phyloP scores from a whole-genome alignment of 192 early-diverging fungal genomes.

The Dissophora ornata region DNA sequence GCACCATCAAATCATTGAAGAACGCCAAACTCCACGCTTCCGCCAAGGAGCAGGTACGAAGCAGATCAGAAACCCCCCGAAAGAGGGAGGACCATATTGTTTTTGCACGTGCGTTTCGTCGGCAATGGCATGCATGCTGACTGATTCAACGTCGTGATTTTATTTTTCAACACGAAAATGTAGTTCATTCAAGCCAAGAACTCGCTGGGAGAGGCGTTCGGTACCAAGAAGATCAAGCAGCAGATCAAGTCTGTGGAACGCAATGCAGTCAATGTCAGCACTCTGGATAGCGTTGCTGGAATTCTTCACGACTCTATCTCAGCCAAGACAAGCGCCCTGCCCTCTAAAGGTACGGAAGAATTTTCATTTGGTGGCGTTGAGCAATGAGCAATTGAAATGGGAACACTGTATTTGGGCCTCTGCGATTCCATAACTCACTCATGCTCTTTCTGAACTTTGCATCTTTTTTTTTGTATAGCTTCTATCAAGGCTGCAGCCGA shows the following conservation, averaged over 20 bases:
- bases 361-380: neutral
- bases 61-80: neutral
- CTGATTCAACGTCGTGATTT: too few species aligned
- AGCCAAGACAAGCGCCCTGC: slow-evolving; percentile 70
- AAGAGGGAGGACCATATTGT: neutral
- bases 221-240: slow-evolving; percentile 89
- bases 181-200: slow-evolving; percentile 75
- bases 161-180: too few species aligned
- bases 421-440: too few species aligned
- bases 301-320: slow-evolving; percentile 79
- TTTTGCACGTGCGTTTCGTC: too few species aligned
- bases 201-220: slow-evolving; percentile 90
- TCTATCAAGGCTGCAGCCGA: slow-evolving; percentile 65
- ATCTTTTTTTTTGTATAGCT: slow-evolving; percentile 27
- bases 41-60: slow-evolving; percentile 31
- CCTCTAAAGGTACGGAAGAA: slow-evolving; percentile 55
- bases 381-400: too few species aligned
- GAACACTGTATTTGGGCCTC: too few species aligned
- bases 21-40: slow-evolving; percentile 21
- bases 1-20: slow-evolving; percentile 77
- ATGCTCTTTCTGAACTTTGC: too few species aligned
- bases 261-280: slow-evolving; percentile 85
- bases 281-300: slow-evolving; percentile 69
- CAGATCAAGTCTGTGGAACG: slow-evolving; percentile 84
- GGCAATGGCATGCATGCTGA: too few species aligned